These are phyloP conservation scores for Chamaecrista fasciculata DNA, from an alignment of 306 rosid genomes.

Conservation along the genomic window DNA sequence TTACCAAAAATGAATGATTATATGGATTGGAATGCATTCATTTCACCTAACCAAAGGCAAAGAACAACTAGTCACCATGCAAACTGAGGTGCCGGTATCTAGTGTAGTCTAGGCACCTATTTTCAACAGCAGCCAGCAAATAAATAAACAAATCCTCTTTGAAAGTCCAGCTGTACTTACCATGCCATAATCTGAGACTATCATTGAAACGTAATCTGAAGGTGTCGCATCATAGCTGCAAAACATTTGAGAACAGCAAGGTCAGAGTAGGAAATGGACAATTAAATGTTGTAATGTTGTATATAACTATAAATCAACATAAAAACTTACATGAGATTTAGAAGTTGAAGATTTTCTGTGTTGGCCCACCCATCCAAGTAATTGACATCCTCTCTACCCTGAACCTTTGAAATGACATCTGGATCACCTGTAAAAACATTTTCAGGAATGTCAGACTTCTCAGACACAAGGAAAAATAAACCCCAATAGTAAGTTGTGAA, in stretches of 20 bases:
- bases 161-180: slow-evolving; percentile 31
- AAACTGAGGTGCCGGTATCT: not conserved
- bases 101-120: slow-evolving; percentile 4
- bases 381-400: slow-evolving; percentile 43
- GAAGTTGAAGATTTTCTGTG: slow-evolving; percentile 48
- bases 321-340: slow-evolving; percentile 50
- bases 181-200: slow-evolving; percentile 53
- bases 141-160: not conserved
- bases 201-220: slow-evolving; percentile 56
- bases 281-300: not conserved
- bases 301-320: not conserved
- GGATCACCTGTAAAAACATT: slow-evolving; percentile 50
- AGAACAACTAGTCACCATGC: not conserved
- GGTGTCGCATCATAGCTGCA: slow-evolving; percentile 64
- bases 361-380: slow-evolving; percentile 51
- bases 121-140: slow-evolving; percentile 7
- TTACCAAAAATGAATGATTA: not conserved
- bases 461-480: not conserved
- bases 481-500: slow-evolving; percentile 1
- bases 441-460: slow-evolving; percentile 30
- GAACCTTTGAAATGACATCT: slow-evolving; percentile 44
- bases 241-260: slow-evolving; percentile 31
- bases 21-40: not conserved
- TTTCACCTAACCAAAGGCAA: not conserved
- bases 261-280: slow-evolving; percentile 38